Conservation (phyloP, 176 grass and related monocot genomes). For the Oryza nivara region DNA sequence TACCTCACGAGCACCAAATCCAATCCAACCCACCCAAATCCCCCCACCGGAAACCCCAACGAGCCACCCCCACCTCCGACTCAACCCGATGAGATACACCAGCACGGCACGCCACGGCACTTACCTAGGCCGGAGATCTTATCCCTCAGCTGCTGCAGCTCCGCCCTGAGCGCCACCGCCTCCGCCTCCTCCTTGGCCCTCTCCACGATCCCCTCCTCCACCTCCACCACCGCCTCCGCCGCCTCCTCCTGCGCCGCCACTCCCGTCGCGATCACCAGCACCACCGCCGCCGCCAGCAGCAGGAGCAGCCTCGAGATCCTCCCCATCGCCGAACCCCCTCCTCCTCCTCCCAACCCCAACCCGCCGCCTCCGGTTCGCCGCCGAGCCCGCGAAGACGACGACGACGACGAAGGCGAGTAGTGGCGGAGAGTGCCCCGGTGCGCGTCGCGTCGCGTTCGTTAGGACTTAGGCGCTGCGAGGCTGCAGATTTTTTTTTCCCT, state of each 20-base stretch:
- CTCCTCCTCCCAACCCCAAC: background rate
- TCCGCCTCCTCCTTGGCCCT: slow-evolving; percentile 25
- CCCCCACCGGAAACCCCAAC: background rate
- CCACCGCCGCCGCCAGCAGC: background rate
- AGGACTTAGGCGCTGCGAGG: background rate
- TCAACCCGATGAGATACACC: background rate
- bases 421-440: background rate
- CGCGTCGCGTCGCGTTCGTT: slow-evolving; percentile 10
- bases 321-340: slow-evolving; percentile 42
- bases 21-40: background rate
- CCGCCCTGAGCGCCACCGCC: slow-evolving; percentile 35
- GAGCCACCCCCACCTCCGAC: background rate
- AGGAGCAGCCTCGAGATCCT: slow-evolving; percentile 46
- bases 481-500: slow-evolving; percentile 22
- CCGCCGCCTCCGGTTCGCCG: slow-evolving; percentile 27
- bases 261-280: slow-evolving; percentile 39
- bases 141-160: slow-evolving; percentile 50
- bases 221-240: background rate
- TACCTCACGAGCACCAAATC: background rate
- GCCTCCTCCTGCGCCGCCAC: slow-evolving; percentile 34
- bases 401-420: background rate
- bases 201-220: slow-evolving; percentile 17
- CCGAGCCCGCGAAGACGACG: slow-evolving; percentile 12
- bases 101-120: background rate
- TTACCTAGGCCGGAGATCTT: slow-evolving; percentile 59